These are phyloP conservation scores for Solanum medicagineum DNA, from an alignment of 257 asterid species.

Conservation along the genomic window DNA sequence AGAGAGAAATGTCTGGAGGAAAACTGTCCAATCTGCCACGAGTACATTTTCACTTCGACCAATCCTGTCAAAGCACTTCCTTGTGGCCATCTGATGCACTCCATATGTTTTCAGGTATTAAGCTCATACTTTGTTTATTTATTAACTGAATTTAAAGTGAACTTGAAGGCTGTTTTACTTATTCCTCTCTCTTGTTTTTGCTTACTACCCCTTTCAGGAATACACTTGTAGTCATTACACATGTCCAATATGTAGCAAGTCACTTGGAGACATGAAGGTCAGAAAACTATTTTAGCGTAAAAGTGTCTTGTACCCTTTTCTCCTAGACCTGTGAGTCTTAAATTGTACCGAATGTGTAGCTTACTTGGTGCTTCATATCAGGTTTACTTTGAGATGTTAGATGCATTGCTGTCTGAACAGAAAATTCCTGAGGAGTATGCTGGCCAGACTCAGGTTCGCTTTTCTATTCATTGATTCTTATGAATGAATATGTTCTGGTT, in stretches of 20 bases:
- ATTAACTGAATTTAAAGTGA: not conserved
- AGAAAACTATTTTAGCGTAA: not conserved
- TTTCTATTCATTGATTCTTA: not conserved
- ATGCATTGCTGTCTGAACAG: constrained; percentile 74
- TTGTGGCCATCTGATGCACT: constrained; percentile 91
- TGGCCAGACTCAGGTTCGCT: constrained; percentile 57
- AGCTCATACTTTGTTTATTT: not conserved
- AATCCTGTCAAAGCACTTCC: constrained; percentile 79
- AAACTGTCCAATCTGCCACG: constrained; percentile 91
- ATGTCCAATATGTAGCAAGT: constrained; percentile 92
- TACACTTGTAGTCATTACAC: constrained; percentile 75
- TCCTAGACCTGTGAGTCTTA: not conserved
- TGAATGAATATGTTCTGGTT: not conserved
- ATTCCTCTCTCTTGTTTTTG: not conserved
- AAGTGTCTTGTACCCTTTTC: not conserved
- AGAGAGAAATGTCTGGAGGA: constrained; percentile 81
- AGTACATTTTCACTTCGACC: constrained; percentile 67
- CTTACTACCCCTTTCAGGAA: constrained; percentile 25
- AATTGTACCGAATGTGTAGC: not conserved
- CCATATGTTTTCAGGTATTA: constrained; percentile 72
- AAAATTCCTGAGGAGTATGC: constrained; percentile 78
- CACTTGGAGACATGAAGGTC: constrained; percentile 97
- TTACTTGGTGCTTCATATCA: constrained; percentile 14
- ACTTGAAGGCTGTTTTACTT: not conserved
- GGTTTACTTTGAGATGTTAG: constrained; percentile 81